Conservation (phyloP, 2,329 filamentous ascomycete genomes). For the Ambrosiella xylebori region DNA sequence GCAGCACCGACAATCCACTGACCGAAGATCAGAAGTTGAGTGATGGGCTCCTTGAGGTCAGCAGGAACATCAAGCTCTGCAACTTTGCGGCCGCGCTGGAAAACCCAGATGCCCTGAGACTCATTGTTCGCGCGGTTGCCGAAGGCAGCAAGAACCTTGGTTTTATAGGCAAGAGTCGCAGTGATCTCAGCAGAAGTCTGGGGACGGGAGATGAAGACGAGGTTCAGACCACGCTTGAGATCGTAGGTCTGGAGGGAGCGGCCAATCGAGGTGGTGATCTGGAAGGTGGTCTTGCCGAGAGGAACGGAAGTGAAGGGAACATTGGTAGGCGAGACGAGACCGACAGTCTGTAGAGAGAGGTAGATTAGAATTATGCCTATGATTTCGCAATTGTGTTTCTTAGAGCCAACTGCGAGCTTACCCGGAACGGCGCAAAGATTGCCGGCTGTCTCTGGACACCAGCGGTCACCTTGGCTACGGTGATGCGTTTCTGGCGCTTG, state of each 20-base stretch:
- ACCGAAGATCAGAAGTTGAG: constrained; percentile 66
- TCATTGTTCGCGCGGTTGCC: constrained; percentile 39
- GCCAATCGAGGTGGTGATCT: constrained; percentile 90
- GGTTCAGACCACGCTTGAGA: constrained; percentile 69
- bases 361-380: not conserved
- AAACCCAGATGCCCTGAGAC: constrained; percentile 65
- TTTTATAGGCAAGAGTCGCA: constrained; percentile 73
- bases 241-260: constrained; percentile 90
- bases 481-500: constrained; percentile 57
- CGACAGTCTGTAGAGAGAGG: constrained; percentile 50
- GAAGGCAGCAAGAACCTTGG: constrained; percentile 80
- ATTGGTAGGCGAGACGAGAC: constrained; percentile 74
- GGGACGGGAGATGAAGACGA: constrained; percentile 84
- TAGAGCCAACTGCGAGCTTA: constrained; percentile 29
- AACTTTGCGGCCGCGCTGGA: constrained; percentile 75
- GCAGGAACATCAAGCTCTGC: constrained; percentile 53
- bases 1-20: constrained; percentile 79
- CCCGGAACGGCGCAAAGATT: constrained; percentile 86
- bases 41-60: constrained; percentile 52
- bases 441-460: constrained; percentile 40
- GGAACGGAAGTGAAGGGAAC: constrained; percentile 84
- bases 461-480: constrained; percentile 23
- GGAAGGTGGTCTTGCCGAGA: constrained; percentile 85
- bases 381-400: not conserved
- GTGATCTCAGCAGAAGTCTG: constrained; percentile 77